A percentile compares a stretch with the other conserved stretches of the same genome.
Conservation (phyloP, 2,329 filamentous ascomycete species). For the Hymenoscyphus infarciens region DNA sequence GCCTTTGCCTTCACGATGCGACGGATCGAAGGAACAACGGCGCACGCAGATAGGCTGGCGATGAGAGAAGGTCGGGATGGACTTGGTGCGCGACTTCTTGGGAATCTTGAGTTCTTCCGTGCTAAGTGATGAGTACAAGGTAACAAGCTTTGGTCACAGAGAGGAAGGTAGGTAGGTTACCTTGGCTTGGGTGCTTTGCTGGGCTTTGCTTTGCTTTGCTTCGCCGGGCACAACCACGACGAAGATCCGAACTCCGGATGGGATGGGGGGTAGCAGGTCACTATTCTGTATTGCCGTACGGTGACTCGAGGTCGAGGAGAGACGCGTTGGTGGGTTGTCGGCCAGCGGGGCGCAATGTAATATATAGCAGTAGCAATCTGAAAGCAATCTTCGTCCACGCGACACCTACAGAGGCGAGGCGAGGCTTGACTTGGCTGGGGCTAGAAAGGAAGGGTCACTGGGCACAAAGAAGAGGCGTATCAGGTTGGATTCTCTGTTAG, state of each 20-base stretch:
- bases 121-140: neutral
- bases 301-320: neutral
- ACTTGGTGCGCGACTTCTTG: neutral
- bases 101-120: neutral
- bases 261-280: neutral
- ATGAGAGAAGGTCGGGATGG: neutral
- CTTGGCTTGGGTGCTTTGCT: too few relatives aligned
- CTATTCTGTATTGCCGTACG: neutral
- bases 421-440: neutral
- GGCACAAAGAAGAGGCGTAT: neutral
- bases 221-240: neutral
- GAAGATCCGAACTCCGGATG: neutral
- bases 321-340: neutral
- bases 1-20: neutral
- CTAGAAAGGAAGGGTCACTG: neutral
- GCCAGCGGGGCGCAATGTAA: neutral
- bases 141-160: neutral
- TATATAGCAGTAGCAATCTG: neutral
- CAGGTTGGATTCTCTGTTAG: too few relatives aligned
- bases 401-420: too few relatives aligned
- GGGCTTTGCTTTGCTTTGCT: too few relatives aligned
- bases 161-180: neutral
- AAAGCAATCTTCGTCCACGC: neutral
- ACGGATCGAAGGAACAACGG: constrained; percentile 9
- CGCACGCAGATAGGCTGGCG: neutral